A percentile compares a stretch with the other conserved stretches of the same genome.
phyloP scores from a whole-genome alignment of 257 asterid species.

The Solanum medicagineum region DNA sequence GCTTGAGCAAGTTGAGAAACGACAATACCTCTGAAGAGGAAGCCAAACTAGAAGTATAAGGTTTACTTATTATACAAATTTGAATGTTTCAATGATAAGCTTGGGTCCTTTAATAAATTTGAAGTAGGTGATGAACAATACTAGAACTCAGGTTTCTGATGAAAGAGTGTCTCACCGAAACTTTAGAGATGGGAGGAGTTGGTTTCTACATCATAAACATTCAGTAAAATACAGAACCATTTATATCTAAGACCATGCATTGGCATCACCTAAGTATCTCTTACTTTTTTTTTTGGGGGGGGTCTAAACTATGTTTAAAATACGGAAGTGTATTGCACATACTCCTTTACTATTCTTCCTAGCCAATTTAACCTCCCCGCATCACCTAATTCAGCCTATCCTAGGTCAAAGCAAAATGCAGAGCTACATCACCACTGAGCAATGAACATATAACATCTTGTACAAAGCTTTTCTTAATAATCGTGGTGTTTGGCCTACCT shows the following conservation, averaged over 20 bases:
- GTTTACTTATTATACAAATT: background rate
- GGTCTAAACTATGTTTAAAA: background rate
- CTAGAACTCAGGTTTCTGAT: background rate
- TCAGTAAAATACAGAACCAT: background rate
- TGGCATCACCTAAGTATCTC: background rate
- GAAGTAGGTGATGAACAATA: background rate
- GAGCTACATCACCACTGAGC: background rate
- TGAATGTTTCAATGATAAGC: background rate
- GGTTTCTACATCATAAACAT: background rate
- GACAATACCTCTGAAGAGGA: background rate
- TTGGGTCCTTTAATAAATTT: background rate
- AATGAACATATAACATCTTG: background rate
- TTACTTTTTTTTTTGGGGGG: background rate
- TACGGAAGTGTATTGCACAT: background rate
- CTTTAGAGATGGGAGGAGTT: background rate
- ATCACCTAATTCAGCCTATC: background rate
- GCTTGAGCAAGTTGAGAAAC: background rate
- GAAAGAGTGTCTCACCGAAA: background rate
- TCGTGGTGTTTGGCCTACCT: background rate
- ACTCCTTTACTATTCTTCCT: background rate
- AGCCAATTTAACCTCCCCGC: background rate
- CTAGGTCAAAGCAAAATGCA: background rate
- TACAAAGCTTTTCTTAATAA: background rate
- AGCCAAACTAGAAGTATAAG: background rate
- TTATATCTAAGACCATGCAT: background rate